These are phyloP conservation scores for Rhizophagus sp. DNA, from an alignment of 192 early-diverging fungal genomes.

Conservation along the genomic window DNA sequence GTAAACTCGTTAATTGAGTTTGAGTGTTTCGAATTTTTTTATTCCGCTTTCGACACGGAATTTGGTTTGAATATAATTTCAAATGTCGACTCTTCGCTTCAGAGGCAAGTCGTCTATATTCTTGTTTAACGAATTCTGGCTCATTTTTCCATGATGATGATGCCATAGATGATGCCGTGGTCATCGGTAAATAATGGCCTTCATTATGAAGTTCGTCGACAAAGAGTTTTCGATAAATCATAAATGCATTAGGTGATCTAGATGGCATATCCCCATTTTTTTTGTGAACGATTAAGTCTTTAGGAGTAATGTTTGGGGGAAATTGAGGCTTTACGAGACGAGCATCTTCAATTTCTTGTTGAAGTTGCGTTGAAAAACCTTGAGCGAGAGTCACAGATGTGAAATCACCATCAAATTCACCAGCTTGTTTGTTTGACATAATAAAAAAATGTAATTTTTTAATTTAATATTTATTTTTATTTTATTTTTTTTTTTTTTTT, in stretches of 20 bases:
- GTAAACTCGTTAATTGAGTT: background rate
- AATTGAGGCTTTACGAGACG: background rate
- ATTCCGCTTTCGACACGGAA: background rate
- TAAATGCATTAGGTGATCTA: constrained; percentile 15
- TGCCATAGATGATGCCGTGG: constrained; percentile 10
- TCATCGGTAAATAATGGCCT: constrained; percentile 10
- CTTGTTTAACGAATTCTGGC: background rate
- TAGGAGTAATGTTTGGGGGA: background rate
- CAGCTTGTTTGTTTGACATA: background rate
- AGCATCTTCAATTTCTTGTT: background rate
- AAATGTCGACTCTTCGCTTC: constrained; percentile 11
- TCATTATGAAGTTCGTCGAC: background rate
- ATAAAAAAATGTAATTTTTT: background rate
- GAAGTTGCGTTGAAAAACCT: background rate
- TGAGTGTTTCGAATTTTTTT: background rate
- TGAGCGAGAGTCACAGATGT: background rate
- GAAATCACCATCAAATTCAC: background rate
- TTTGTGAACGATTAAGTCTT: constrained; percentile 9
- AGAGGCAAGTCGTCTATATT: constrained; percentile 10
- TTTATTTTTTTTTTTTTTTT: background rate
- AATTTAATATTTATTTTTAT: background rate
- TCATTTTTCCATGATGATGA: constrained; percentile 1
- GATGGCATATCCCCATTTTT: background rate
- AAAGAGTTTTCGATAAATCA: background rate
- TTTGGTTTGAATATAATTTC: constrained; percentile 2